phyloP scores from a whole-genome alignment of 345 rosid genomes.

The Hibiscus trionum region DNA sequence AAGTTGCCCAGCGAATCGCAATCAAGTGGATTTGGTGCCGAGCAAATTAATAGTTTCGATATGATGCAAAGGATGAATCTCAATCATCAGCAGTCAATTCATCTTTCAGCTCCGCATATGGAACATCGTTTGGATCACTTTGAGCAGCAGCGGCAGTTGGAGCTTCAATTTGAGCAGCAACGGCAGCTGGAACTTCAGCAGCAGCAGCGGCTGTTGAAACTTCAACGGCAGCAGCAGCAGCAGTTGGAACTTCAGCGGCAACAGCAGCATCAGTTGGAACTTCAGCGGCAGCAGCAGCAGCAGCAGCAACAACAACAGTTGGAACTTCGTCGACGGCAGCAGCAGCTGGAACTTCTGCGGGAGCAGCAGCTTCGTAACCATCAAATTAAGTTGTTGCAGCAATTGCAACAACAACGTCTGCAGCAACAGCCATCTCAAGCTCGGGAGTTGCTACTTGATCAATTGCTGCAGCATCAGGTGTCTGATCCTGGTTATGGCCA shows the following conservation, averaged over 20 bases:
- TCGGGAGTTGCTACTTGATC: conserved; percentile 28
- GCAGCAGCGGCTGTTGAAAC: conserved; percentile 22
- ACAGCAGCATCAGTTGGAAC: conserved; percentile 6
- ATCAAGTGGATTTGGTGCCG: conserved; percentile 19
- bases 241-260: not conserved
- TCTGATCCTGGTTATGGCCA: conserved; percentile 27
- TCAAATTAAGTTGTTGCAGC: conserved; percentile 23
- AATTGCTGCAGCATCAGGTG: conserved; percentile 28
- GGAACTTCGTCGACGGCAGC: not conserved
- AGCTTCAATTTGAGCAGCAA: conserved; percentile 19
- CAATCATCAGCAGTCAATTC: conserved; percentile 13
- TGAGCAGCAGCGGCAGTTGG: conserved; percentile 25
- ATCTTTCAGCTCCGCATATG: conserved; percentile 22
- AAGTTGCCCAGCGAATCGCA: conserved; percentile 30
- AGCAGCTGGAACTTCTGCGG: conserved; percentile 16
- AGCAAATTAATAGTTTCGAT: conserved; percentile 19
- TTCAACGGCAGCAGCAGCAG: conserved; percentile 22
- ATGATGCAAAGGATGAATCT: conserved; percentile 17
- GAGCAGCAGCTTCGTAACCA: conserved; percentile 24
- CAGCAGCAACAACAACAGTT: conserved; percentile 16
- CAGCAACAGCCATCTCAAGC: conserved; percentile 25
- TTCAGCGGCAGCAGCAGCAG: conserved; percentile 24
- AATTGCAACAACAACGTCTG: conserved; percentile 21
- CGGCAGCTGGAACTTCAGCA: conserved; percentile 15
- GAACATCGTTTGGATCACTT: conserved; percentile 28